Percentiles rank a stretch among this genome's conserved stretches.
Conservation (phyloP, 179 eudicot species). For the Silene noctiflora region DNA sequence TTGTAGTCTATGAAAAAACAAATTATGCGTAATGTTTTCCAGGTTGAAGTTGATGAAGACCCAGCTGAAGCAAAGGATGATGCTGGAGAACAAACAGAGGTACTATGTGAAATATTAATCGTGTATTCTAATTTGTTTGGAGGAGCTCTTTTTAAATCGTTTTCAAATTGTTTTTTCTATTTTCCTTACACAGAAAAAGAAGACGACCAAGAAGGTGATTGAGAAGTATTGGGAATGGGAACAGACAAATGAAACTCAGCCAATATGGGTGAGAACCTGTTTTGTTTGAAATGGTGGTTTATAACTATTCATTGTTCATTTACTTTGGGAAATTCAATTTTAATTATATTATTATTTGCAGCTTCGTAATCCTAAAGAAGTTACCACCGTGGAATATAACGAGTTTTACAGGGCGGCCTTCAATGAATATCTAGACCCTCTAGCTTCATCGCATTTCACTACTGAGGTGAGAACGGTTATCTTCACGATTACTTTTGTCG, state of each 20-base stretch:
- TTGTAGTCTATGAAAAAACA: not conserved
- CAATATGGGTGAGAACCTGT: conserved; percentile 75
- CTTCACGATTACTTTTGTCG: not conserved
- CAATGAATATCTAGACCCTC: conserved; percentile 82
- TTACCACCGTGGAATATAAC: conserved; percentile 80
- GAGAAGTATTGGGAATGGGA: conserved; percentile 99
- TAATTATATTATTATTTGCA: conserved; percentile 33
- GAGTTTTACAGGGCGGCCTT: conserved; percentile 86
- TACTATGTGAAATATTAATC: conserved; percentile 12
- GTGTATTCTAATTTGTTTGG: conserved; percentile 5
- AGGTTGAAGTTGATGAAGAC: conserved; percentile 97
- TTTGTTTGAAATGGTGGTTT: not conserved
- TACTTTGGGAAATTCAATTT: not conserved
- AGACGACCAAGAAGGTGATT: conserved; percentile 85
- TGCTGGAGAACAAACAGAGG: conserved; percentile 59
- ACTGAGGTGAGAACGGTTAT: conserved; percentile 60
- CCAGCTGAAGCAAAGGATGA: conserved; percentile 64
- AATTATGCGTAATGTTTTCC: conserved; percentile 4
- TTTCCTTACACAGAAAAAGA: conserved; percentile 62
- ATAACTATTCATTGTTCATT: not conserved
- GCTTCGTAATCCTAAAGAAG: conserved; percentile 95
- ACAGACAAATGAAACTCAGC: conserved; percentile 88
- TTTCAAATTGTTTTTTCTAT: not conserved
- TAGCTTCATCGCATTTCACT: conserved; percentile 93
- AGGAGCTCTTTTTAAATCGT: not conserved